Base-by-base conservation (phyloP, 192 early-diverging fungal genomes). In the Coemansia sp. region DNA sequence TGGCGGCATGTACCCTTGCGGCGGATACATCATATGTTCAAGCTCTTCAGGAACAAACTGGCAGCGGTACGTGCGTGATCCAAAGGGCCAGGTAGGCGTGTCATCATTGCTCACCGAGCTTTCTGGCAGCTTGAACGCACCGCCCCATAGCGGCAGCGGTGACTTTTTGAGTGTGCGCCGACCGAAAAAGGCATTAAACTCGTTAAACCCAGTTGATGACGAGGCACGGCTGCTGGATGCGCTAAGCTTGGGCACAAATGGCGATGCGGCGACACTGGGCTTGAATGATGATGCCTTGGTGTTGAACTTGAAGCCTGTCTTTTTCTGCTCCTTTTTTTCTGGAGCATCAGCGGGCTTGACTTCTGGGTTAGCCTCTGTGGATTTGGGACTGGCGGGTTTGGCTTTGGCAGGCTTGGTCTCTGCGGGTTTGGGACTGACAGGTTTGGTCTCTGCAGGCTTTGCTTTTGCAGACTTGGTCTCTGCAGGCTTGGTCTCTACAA, bases 271-370 rank as follows among this genome's bases (percentile, higher is more conserved):
- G 26, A 84, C 87, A 54, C 88, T 92, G 23, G 91, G 91, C 68
- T 91, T 92, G 74, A 91, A 92, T 22, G 85, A 86, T 0, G 85
- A 85, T 3, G 89, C 91, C 67, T 91, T 90, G 52, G 84, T 71
- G 65, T 91, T 92, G 48, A 92, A 83, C 49, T 90, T 90, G 60
- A 89, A 88, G 9, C 57, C 41, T 37, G 75, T 2, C 58, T 80
- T 65, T 31, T 80, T 27, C 43, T 68, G 54, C 39, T 22, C 55
- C 47, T 37, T 64, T 25, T 58, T 67, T 6, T 68, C 6, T 29
- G 41, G 16, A 3, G 14, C 11, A 14, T 45, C 41, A 16, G 41
- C 41, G 3, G 41, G 41, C 5, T 45, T 45, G 11, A 12, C 41
- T 45, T 12, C 41, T 2, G 41, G 41, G 14, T 1, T 45, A n/a